A percentile compares a stretch with the other conserved stretches of the same genome.
Conservation (phyloP, 345 rosid species). For the Boechera retrofracta region DNA sequence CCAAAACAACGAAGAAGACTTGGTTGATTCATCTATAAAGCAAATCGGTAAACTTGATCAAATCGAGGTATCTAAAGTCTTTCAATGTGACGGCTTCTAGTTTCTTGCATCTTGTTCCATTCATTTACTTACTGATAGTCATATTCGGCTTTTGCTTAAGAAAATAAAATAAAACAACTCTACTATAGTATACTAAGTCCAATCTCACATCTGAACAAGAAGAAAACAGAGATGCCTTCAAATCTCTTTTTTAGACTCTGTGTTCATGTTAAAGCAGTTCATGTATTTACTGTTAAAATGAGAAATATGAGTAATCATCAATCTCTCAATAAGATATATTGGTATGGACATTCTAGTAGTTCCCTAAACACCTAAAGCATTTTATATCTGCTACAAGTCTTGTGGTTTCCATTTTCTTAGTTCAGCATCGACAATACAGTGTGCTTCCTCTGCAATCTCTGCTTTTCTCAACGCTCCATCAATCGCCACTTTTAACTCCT, state of each 20-base stretch:
- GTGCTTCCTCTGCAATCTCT: slow-evolving; percentile 73
- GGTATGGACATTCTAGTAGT: slow-evolving; percentile 38
- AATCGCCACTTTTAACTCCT: slow-evolving; percentile 63
- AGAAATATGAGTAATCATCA: slow-evolving; percentile 14
- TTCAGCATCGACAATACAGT: slow-evolving; percentile 63
- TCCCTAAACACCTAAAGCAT: slow-evolving; percentile 38
- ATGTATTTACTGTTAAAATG: slow-evolving; percentile 21
- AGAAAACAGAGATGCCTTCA: slow-evolving; percentile 6
- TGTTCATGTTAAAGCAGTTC: slow-evolving; percentile 16
- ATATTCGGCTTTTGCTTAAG: neutral
- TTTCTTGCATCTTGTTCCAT: neutral
- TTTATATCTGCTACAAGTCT: slow-evolving; percentile 34
- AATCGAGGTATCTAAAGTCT: neutral
- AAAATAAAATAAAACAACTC: neutral
- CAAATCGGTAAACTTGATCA: neutral
- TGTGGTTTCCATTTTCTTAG: slow-evolving; percentile 64
- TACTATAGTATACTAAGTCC: neutral
- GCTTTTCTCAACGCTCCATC: slow-evolving; percentile 73
- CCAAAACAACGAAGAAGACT: neutral
- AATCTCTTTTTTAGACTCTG: slow-evolving; percentile 12
- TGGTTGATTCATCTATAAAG: neutral
- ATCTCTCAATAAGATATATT: slow-evolving; percentile 14
- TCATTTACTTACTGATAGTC: too few species aligned
- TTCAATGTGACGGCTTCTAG: neutral
- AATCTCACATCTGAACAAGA: slow-evolving; percentile 19